phyloP scores from a whole-genome alignment of 352 stramenopile genomes.

The Peronospora destructor region DNA sequence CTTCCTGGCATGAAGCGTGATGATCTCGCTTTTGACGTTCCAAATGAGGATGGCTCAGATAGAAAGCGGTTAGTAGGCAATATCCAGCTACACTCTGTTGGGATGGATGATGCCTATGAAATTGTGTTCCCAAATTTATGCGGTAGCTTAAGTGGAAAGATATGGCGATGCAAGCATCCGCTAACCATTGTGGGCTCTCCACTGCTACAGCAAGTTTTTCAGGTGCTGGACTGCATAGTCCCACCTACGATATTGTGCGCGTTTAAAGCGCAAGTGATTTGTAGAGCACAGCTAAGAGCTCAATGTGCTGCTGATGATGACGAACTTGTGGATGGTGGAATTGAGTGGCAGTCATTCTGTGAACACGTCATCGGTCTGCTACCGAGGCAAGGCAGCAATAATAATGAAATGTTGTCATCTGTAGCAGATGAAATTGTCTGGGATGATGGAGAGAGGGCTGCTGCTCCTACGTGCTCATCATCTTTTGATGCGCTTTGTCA shows the following conservation, averaged over 20 bases:
- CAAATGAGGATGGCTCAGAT: constrained; percentile 2
- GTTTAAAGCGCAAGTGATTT: constrained; percentile 24
- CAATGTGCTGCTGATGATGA: constrained; percentile 1
- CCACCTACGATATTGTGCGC: constrained; percentile 10
- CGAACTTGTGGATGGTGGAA: constrained; percentile 3
- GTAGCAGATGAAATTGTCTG: not conserved
- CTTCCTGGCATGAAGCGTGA: constrained; percentile 8
- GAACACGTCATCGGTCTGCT: constrained; percentile 17
- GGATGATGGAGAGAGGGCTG: constrained; percentile 2
- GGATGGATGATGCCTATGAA: constrained; percentile 25
- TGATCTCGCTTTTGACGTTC: not conserved
- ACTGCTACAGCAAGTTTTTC: constrained; percentile 31
- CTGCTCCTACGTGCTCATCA: constrained; percentile 8
- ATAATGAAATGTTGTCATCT: not conserved
- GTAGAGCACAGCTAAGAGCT: constrained; percentile 15
- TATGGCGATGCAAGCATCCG: constrained; percentile 40
- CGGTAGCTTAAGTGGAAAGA: constrained; percentile 16
- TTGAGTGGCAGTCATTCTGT: constrained; percentile 31
- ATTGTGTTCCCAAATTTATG: constrained; percentile 18
- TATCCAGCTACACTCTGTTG: constrained; percentile 25
- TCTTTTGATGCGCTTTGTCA: constrained; percentile 40
- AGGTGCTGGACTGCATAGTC: constrained; percentile 26
- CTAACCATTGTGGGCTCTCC: constrained; percentile 27
- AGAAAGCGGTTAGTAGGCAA: constrained; percentile 11
- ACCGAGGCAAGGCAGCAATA: not conserved